A percentile compares a stretch with the other conserved stretches of the same genome.
Evolutionary conservation across 75 land plant genomes (phyloP).

Genomic region (Sequoiadendron giganteum): DNA sequence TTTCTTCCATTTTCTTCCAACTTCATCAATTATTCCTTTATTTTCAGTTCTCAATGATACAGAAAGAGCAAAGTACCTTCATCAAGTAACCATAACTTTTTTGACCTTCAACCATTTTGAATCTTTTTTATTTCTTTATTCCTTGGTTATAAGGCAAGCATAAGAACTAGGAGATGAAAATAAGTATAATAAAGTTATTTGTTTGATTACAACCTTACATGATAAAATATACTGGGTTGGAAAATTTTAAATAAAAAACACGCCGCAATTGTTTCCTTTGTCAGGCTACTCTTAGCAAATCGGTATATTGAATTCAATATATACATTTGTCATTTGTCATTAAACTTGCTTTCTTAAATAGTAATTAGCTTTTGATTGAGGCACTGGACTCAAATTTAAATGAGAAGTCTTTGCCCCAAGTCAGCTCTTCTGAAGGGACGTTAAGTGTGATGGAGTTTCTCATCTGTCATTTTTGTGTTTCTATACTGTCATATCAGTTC

Average conservation of each 20-base stretch:
- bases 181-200: background rate
- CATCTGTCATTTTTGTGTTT: background rate
- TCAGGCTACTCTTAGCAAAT: too few species aligned
- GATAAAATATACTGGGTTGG: background rate
- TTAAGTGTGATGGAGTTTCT: background rate
- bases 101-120: background rate
- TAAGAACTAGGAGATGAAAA: background rate
- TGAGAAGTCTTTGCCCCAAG: background rate
- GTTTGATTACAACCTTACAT: background rate
- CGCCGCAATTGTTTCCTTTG: background rate
- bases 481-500: background rate
- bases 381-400: background rate
- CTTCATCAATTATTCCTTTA: background rate
- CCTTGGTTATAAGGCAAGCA: background rate
- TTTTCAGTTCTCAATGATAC: background rate
- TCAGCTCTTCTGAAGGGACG: background rate
- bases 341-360: background rate
- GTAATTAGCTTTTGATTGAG: background rate
- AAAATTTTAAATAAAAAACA: background rate
- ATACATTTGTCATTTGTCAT: too few species aligned
- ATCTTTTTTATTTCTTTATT: background rate
- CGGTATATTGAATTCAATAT: too few species aligned
- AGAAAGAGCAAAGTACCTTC: background rate
- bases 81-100: background rate
- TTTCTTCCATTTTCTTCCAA: background rate